Base-by-base conservation (phyloP, 225 moss, liverwort and hornwort species). In the Climacium dendroides region DNA sequence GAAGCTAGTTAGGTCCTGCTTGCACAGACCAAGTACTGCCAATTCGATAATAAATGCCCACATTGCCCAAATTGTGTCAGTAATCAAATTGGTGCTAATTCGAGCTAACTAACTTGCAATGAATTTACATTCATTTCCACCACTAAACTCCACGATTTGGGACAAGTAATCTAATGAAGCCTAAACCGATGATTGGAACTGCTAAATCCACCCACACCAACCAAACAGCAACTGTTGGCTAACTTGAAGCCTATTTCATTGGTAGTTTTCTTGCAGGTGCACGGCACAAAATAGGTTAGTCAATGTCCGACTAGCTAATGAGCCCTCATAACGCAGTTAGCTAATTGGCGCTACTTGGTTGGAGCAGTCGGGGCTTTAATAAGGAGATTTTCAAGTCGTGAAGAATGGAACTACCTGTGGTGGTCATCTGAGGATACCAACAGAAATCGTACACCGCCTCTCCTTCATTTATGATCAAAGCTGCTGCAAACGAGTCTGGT, bases 391-490 rank as follows among this genome's bases (percentile, higher is more conserved):
- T 52, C 29, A 79, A 32, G 35, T 28, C 54, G 65, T 83, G 28
- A 80, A 87, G 45, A 81, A 81, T 37, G 59, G 18, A 61, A 59
- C 41, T 87, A 98, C 98, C 98, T 91, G 94, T 87, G 54, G 95
- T 94, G 57, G 88, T 85, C 97, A 96, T 99, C 58, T 64, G 88
- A 64, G 99, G 97, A 90, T 97, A 99, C 99, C 99, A 99, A 90
- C 96, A 95, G 81, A 93, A 99, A 81, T 99, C 99, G 74, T 99
- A 99, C 18, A 99, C 96, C n/a, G 97, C 58, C 88, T 97, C 99
- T 78, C 99, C 99, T 93, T 97, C 99, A 79, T 89, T 91, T 47
- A 94, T 65, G 35, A 77, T 86, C 92, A 96, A 87, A 83, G 99
- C 96, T 60, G 97, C 92, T 79, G 83, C 72, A 82, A 95, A 94